Evolutionary conservation across 176 grass and related monocot species (phyloP).

Genomic region (Aegilops longissima): DNA sequence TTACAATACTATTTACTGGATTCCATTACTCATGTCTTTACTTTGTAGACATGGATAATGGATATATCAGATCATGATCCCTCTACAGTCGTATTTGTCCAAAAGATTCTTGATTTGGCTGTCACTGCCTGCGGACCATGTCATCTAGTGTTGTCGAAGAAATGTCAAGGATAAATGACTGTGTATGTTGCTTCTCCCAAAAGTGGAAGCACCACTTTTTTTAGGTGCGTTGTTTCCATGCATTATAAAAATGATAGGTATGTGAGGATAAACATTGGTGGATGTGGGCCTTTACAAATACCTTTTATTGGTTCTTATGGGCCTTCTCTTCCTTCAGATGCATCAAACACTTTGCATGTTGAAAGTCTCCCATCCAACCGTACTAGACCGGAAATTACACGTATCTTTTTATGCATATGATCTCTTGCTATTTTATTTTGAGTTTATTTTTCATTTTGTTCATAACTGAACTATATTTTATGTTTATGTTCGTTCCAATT

Average conservation of each 20-base stretch:
- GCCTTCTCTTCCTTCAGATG: neutral
- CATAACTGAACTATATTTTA: neutral
- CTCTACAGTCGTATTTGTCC: too few relatives aligned
- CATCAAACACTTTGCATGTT: slow-evolving; percentile 59
- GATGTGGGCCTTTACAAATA: slow-evolving; percentile 17
- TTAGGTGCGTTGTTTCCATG: too few relatives aligned
- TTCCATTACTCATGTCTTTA: neutral
- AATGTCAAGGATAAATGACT: neutral
- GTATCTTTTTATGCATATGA: slow-evolving; percentile 54
- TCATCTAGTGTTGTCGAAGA: neutral
- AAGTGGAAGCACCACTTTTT: too few relatives aligned
- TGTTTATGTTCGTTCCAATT: neutral
- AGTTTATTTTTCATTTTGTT: neutral
- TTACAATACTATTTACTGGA: neutral
- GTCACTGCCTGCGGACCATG: neutral
- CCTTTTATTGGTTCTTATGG: slow-evolving; percentile 27
- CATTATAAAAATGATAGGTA: too few relatives aligned
- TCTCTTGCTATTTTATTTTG: neutral
- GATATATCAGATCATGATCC: too few relatives aligned
- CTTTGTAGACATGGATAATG: too few relatives aligned
- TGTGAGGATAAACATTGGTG: too few relatives aligned
- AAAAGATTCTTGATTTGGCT: too few relatives aligned
- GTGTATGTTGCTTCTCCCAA: too few relatives aligned
- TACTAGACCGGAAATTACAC: slow-evolving; percentile 59
- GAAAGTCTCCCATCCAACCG: slow-evolving; percentile 59